phyloP scores from a whole-genome alignment of 2,329 filamentous ascomycete species.

The Exophiala viscosa region DNA sequence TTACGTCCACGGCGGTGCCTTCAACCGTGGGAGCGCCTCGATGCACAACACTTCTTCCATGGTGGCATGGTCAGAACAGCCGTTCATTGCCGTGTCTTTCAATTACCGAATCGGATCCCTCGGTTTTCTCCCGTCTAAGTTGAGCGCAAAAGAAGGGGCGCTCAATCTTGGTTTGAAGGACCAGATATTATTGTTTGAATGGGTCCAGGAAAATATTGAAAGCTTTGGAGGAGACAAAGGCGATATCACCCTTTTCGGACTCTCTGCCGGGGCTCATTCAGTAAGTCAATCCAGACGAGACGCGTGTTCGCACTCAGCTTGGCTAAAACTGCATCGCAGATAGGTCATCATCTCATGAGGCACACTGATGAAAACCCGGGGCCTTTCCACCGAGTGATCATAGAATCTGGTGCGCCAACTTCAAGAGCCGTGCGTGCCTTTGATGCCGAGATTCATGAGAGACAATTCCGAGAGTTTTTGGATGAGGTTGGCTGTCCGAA shows the following conservation, averaged over 20 bases:
- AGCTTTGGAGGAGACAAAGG: slow-evolving; percentile 37
- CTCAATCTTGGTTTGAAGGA: slow-evolving; percentile 40
- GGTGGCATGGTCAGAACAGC: slow-evolving; percentile 45
- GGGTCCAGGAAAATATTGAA: slow-evolving; percentile 32
- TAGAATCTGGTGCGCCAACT: slow-evolving; percentile 48
- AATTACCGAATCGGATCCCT: slow-evolving; percentile 47
- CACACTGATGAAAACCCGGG: slow-evolving; percentile 27
- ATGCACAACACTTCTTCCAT: slow-evolving; percentile 60
- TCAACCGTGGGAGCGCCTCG: slow-evolving; percentile 16
- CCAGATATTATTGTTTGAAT: slow-evolving; percentile 36
- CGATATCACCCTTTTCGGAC: slow-evolving; percentile 51
- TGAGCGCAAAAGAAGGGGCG: slow-evolving; percentile 31
- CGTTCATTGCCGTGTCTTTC: slow-evolving; percentile 43
- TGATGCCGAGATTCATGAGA: slow-evolving; percentile 40
- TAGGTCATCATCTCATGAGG: slow-evolving; percentile 33
- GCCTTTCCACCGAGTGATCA: slow-evolving; percentile 46
- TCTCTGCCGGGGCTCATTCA: slow-evolving; percentile 37
- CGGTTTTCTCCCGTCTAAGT: slow-evolving; percentile 32
- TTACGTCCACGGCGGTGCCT: slow-evolving; percentile 44
- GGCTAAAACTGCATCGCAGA: slow-evolving; percentile 5
- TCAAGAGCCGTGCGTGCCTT: slow-evolving; percentile 43
- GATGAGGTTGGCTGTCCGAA: slow-evolving; percentile 40
- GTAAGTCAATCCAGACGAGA: slow-evolving; percentile 10
- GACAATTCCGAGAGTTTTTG: slow-evolving; percentile 47
- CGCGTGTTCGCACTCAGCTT: not conserved